Evolutionary conservation across 441 rosid genomes (phyloP).

Genomic region (Francoa sonchifolia): DNA sequence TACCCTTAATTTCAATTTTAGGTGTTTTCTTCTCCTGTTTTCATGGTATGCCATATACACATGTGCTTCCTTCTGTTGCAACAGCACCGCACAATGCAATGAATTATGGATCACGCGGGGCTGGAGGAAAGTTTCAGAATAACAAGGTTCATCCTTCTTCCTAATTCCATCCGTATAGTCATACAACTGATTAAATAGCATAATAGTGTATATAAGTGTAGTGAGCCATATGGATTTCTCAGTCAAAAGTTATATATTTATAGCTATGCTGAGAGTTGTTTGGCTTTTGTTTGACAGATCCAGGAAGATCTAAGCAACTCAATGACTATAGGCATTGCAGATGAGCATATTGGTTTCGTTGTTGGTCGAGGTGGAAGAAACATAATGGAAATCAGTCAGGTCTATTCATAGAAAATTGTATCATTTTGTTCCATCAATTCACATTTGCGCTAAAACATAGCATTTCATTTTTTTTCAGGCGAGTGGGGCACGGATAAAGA

Average conservation of each 20-base stretch:
- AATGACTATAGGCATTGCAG: constrained; percentile 75
- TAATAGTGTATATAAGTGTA: no score
- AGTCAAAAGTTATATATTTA: no score
- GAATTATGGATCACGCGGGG: constrained; percentile 60
- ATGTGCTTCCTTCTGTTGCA: constrained; percentile 66
- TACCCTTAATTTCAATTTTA: constrained; percentile 36
- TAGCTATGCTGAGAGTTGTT: no score
- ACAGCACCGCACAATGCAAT: constrained; percentile 57
- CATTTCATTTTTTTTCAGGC: constrained; percentile 31
- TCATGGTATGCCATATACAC: constrained; percentile 56
- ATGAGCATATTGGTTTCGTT: constrained; percentile 84
- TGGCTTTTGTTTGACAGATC: constrained; percentile 12
- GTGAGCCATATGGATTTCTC: no score
- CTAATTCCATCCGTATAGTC: no score
- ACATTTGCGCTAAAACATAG: constrained; percentile 7
- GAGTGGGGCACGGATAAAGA: constrained; percentile 84
- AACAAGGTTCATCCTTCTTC: constrained; percentile 51
- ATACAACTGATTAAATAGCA: no score
- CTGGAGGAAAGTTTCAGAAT: constrained; percentile 69
- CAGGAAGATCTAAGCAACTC: constrained; percentile 75
- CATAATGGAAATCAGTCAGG: constrained; percentile 93
- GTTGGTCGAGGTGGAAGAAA: constrained; percentile 98
- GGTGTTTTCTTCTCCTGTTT: constrained; percentile 59
- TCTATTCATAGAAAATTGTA: constrained; percentile 11
- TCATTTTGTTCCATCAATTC: constrained; percentile 4